These are phyloP conservation scores for Globisporangium viniferum DNA, from an alignment of 352 stramenopile species.

Conservation along the genomic window DNA sequence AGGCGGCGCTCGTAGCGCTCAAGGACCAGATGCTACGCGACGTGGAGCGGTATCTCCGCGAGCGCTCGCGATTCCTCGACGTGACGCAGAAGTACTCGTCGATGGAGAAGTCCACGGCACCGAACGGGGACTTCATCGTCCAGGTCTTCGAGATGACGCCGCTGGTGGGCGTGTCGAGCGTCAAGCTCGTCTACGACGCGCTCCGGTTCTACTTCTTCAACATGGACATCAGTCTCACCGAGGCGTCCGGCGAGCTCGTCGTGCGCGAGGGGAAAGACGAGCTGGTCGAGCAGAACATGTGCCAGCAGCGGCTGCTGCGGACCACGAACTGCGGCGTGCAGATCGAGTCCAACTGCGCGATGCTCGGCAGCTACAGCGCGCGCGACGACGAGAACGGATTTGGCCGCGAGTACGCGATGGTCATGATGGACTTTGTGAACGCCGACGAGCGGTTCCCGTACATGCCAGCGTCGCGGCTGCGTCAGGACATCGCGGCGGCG, in stretches of 20 bases:
- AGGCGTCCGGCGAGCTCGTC: constrained; percentile 30
- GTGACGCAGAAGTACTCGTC: constrained; percentile 26
- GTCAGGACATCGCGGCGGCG: constrained; percentile 29
- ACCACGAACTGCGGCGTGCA: background rate
- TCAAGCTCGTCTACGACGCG: constrained; percentile 9
- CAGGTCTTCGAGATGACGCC: constrained; percentile 23
- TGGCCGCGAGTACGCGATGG: constrained; percentile 19
- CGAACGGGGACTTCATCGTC: constrained; percentile 24
- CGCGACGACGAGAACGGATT: constrained; percentile 5
- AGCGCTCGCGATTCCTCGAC: constrained; percentile 21
- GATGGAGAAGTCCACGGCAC: constrained; percentile 24
- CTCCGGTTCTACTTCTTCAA: constrained; percentile 15
- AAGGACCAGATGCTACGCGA: constrained; percentile 3
- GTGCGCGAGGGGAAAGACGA: constrained; percentile 31
- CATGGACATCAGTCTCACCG: constrained; percentile 17
- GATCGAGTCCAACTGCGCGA: constrained; percentile 10
- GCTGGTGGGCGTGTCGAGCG: background rate
- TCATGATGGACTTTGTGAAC: constrained; percentile 48
- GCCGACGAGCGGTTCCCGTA: constrained; percentile 35
- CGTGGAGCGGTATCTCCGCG: constrained; percentile 3
- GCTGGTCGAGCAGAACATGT: constrained; percentile 6
- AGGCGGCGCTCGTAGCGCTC: background rate
- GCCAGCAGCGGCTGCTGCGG: constrained; percentile 8
- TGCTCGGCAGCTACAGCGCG: constrained; percentile 3
- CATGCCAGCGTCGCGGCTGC: constrained; percentile 14